These are phyloP conservation scores for Auriculariales sp. DNA, from an alignment of 768 basidiomycete genomes.

Conservation along the genomic window DNA sequence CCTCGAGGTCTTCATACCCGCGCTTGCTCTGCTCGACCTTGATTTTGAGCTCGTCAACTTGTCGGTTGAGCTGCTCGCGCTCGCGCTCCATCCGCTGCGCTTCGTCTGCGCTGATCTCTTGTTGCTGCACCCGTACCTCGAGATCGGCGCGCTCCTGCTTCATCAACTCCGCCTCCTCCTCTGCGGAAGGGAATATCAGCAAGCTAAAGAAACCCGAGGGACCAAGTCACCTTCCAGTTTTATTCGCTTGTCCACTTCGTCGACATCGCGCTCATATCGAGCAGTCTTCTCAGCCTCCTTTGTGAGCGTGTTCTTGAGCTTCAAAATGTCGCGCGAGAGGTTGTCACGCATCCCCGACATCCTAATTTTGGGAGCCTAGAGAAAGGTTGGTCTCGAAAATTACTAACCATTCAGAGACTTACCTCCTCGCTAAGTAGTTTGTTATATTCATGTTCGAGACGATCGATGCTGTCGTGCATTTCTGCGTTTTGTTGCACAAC, in stretches of 20 bases:
- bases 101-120: slow-evolving; percentile 87
- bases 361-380: slow-evolving; percentile 48
- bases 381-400: background rate
- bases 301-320: slow-evolving; percentile 61
- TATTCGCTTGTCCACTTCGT: slow-evolving; percentile 50
- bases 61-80: slow-evolving; percentile 60
- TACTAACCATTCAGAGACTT: slow-evolving; percentile 8
- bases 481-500: no score
- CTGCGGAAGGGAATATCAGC: slow-evolving; percentile 21
- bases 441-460: no score
- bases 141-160: slow-evolving; percentile 51
- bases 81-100: slow-evolving; percentile 84
- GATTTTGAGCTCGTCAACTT: slow-evolving; percentile 59
- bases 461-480: no score
- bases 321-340: slow-evolving; percentile 59
- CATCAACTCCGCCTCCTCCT: slow-evolving; percentile 44
- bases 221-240: slow-evolving; percentile 38
- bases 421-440: no score
- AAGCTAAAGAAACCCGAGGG: background rate
- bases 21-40: slow-evolving; percentile 65
- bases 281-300: slow-evolving; percentile 26
- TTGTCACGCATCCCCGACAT: slow-evolving; percentile 47
- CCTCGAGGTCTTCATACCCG: slow-evolving; percentile 64
- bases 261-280: slow-evolving; percentile 18
- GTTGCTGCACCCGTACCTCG: slow-evolving; percentile 54